Evolutionary conservation across 768 basidiomycete species (phyloP).

Genomic region (Pleurotus eryngii): DNA sequence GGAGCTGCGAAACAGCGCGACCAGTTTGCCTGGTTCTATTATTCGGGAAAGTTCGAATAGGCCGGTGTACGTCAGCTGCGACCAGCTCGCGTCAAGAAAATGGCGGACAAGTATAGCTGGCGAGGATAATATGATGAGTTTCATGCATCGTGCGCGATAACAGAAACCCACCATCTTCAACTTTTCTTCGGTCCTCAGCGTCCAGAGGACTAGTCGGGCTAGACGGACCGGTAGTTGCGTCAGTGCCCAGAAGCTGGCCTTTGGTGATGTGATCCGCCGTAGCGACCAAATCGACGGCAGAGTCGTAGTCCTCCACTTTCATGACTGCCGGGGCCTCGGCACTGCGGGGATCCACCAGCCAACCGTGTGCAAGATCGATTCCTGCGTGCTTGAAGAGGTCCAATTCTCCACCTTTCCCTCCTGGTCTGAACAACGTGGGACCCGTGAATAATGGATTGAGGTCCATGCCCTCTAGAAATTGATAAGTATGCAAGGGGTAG

Average conservation of each 20-base stretch:
- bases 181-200: slow-evolving; percentile 55
- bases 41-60: slow-evolving; percentile 75
- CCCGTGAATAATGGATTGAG: slow-evolving; percentile 82
- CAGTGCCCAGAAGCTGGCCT: slow-evolving; percentile 53
- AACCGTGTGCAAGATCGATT: slow-evolving; percentile 84
- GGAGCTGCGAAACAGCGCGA: slow-evolving; percentile 89
- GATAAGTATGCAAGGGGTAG: too few species aligned
- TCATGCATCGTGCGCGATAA: background rate
- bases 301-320: slow-evolving; percentile 66
- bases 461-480: slow-evolving; percentile 72
- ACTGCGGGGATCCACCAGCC: slow-evolving; percentile 72
- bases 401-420: slow-evolving; percentile 69
- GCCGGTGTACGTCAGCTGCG: slow-evolving; percentile 86
- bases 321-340: slow-evolving; percentile 54
- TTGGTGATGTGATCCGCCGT: slow-evolving; percentile 74
- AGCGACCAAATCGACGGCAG: slow-evolving; percentile 68
- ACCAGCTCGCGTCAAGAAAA: slow-evolving; percentile 69
- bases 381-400: slow-evolving; percentile 81
- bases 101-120: slow-evolving; percentile 64
- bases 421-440: slow-evolving; percentile 63
- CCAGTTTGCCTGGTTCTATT: slow-evolving; percentile 48
- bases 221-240: slow-evolving; percentile 22
- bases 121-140: background rate
- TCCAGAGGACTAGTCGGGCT: slow-evolving; percentile 34
- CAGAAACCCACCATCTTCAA: slow-evolving; percentile 60